A percentile compares a stretch with the other conserved stretches of the same genome.
phyloP scores from a whole-genome alignment of 495 filamentous ascomycete species.

The Clavariopsis aquatica region DNA sequence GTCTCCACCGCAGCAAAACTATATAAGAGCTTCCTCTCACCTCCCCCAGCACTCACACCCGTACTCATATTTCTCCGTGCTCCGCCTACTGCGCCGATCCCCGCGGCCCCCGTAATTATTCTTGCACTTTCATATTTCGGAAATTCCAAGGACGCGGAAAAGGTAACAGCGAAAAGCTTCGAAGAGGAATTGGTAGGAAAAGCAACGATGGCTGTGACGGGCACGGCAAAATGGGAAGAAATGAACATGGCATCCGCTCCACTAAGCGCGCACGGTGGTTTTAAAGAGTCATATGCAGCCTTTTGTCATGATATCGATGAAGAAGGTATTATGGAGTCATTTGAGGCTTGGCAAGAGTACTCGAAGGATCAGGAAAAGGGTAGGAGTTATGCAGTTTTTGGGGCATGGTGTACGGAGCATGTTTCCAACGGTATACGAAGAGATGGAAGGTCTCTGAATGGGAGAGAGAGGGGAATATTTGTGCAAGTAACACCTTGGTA shows the following conservation, averaged over 20 bases:
- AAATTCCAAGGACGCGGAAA: not conserved
- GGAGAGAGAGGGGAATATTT: constrained; percentile 17
- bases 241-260: constrained; percentile 14
- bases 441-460: constrained; percentile 1
- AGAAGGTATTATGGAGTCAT: constrained; percentile 5
- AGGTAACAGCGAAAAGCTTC: not conserved
- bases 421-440: no score
- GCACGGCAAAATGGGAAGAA: not conserved
- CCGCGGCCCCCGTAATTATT: constrained; percentile 23
- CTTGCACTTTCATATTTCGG: constrained; percentile 24
- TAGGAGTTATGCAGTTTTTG: constrained; percentile 12
- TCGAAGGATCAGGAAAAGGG: not conserved
- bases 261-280: constrained; percentile 22
- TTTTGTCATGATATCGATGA: not conserved
- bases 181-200: not conserved
- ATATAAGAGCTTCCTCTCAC: constrained; percentile 11
- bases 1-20: constrained; percentile 7
- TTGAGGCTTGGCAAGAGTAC: constrained; percentile 8
- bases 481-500: constrained; percentile 26
- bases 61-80: constrained; percentile 25
- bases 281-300: constrained; percentile 15
- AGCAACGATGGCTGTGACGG: not conserved
- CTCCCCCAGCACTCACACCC: not conserved
- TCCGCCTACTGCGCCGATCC: constrained; percentile 18
- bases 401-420: constrained; percentile 12